Evolutionary conservation across 179 eudicot genomes (phyloP).

Genomic region (Heliamphora pulchella): DNA sequence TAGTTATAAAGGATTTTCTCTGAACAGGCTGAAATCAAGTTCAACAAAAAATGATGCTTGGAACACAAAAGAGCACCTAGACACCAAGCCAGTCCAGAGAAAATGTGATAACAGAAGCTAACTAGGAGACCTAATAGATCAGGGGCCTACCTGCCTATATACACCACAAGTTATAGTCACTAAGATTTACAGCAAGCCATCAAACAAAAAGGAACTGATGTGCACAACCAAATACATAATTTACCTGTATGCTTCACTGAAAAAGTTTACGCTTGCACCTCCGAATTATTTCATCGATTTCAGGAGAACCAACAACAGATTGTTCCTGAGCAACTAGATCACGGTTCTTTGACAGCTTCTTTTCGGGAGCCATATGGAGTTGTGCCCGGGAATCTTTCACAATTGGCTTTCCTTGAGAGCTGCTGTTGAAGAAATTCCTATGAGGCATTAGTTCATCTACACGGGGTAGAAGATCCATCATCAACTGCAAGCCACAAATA

Average conservation of each 20-base stretch:
- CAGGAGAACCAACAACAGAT: not conserved
- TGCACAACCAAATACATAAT: not conserved
- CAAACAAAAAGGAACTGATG: not conserved
- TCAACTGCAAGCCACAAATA: slow-evolving; percentile 31
- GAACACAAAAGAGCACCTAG: not conserved
- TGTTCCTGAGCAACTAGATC: not conserved
- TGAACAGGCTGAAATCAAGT: too few relatives aligned
- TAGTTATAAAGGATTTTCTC: too few relatives aligned
- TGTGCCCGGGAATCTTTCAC: not conserved
- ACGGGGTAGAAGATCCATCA: slow-evolving; percentile 36
- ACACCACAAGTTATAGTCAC: not conserved
- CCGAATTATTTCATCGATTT: not conserved
- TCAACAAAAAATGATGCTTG: not conserved
- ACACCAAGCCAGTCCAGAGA: not conserved
- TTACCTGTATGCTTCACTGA: not conserved
- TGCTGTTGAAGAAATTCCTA: slow-evolving; percentile 23
- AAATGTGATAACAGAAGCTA: not conserved
- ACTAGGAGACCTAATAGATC: not conserved
- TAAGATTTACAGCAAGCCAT: not conserved
- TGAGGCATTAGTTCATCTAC: slow-evolving; percentile 71
- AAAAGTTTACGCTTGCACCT: slow-evolving; percentile 5
- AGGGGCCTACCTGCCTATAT: not conserved
- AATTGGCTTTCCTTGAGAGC: slow-evolving; percentile 3
- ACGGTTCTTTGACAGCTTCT: not conserved
- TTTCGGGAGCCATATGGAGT: not conserved